A percentile compares a stretch with the other conserved stretches of the same genome.
These are phyloP conservation scores for Filobasidium floriforme DNA, from an alignment of 768 basidiomycete genomes.

Conservation along the genomic window DNA sequence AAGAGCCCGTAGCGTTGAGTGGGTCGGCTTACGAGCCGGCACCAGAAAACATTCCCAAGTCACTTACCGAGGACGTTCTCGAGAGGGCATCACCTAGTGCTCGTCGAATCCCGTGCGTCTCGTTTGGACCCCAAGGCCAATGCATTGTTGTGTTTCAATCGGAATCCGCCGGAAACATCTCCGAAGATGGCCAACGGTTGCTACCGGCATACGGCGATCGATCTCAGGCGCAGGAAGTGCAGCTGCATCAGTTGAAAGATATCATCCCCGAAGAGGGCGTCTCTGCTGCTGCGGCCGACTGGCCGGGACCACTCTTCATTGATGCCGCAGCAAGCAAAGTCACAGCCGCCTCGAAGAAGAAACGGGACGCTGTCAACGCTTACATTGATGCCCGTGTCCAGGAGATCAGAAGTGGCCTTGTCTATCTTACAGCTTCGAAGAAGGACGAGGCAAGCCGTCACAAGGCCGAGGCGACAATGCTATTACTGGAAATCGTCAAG, in stretches of 20 bases:
- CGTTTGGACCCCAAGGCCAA: constrained; percentile 84
- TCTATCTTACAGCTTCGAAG: constrained; percentile 56
- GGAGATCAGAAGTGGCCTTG: constrained; percentile 69
- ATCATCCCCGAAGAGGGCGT: constrained; percentile 60
- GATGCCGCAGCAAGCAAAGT: constrained; percentile 65
- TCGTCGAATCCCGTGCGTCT: constrained; percentile 56
- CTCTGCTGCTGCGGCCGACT: constrained; percentile 54
- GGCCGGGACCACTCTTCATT: constrained; percentile 79
- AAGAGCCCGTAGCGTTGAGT: background rate
- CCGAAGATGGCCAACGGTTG: background rate
- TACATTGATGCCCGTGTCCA: constrained; percentile 69
- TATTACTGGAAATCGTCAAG: constrained; percentile 65
- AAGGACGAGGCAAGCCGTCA: constrained; percentile 49
- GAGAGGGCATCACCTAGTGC: constrained; percentile 12
- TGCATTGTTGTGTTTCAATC: constrained; percentile 73
- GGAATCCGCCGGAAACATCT: background rate
- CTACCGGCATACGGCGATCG: constrained; percentile 53
- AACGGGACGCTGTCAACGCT: constrained; percentile 66
- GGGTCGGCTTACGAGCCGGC: constrained; percentile 19
- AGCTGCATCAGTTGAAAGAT: constrained; percentile 59
- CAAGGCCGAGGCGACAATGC: constrained; percentile 66
- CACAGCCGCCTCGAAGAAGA: constrained; percentile 58
- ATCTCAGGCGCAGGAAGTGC: constrained; percentile 67
- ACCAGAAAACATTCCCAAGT: background rate
- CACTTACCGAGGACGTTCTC: constrained; percentile 11